Base-by-base conservation (phyloP, 2,329 filamentous ascomycete species). In the Corynespora cassiicola region DNA sequence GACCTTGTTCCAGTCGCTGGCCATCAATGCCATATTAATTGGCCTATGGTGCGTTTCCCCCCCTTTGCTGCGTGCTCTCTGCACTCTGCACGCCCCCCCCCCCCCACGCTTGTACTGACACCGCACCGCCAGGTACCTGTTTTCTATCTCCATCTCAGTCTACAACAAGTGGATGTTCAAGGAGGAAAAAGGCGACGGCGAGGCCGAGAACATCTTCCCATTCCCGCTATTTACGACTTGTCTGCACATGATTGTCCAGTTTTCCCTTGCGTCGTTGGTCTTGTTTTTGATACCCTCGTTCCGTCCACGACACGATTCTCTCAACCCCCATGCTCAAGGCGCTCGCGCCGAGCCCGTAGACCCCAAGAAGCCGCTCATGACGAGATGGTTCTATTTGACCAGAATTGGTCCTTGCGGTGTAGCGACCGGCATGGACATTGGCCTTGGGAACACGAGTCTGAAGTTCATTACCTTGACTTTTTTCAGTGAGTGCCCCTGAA, bases 121-220 rank as follows among this genome's bases (percentile, higher is more conserved):
- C 4, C n/a, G n/a, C n/a, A n/a, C 7, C 5, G 18, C 19, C 46
- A 74, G 71, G 73, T 84, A 88, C 65, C 73, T 90, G 24, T 97
- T 97, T 70, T 96, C 91, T 12, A 80, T 97, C 51, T 90, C 88
- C 32, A 96, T 68, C 27, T 68, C 65, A 27, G 62, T 68, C 86
- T 99, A 97, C 77, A 99, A 99, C 79, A 97, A 96, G 75, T 97
- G 94, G 94, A 97, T 99, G 92, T 97, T 99, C 72, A 80, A 86
- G 46, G 80, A 86, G 33, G 64, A 66, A 14, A 60, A 58, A 36
- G 63, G 51, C 32, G 65, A 66, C 44, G 63, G 65, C 36, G 49
- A 65, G 39, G 42, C 61, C 7, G 43, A 61, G 38, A 63, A 67
- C 53, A 86, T 96, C 70, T 99, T 99, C 66, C 85, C 88, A 34